phyloP scores from a whole-genome alignment of 164 flowering plant genomes.

The Piper longum region DNA sequence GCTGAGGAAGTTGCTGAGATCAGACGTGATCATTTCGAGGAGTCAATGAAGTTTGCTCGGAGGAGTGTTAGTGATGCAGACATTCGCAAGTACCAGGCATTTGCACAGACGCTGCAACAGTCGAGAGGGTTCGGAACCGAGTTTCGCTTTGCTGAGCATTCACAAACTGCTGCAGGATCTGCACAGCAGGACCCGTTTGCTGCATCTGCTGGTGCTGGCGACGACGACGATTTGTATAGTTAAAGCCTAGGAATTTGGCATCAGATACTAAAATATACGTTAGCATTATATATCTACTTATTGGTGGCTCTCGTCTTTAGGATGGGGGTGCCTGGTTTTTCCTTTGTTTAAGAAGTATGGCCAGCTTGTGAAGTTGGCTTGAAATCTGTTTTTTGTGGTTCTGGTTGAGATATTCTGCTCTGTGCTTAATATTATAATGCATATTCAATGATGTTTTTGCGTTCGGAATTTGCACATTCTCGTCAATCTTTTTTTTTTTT shows the following conservation, averaged over 20 bases:
- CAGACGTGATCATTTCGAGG: conserved; percentile 69
- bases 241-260: background rate
- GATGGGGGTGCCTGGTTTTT: no score
- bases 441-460: no score
- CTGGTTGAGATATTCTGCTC: no score
- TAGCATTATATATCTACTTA: no score
- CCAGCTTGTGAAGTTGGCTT: no score
- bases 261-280: background rate
- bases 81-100: conserved; percentile 77
- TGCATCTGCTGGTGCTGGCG: conserved; percentile 42
- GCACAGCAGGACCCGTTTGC: conserved; percentile 48
- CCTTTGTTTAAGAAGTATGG: no score
- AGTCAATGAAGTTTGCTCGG: conserved; percentile 75
- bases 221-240: conserved; percentile 56
- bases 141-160: conserved; percentile 33
- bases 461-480: no score
- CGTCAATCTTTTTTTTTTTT: no score
- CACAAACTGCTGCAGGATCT: conserved; percentile 22
- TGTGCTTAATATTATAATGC: no score
- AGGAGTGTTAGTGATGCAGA: conserved; percentile 86
- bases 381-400: no score
- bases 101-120: conserved; percentile 75
- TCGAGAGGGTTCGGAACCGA: conserved; percentile 74
- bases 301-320: no score
- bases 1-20: conserved; percentile 68